Evolutionary conservation across 176 grass and related monocot species (phyloP), one percentile per base, ranked within the genome.

Genomic region (Aegilops umbellulata): DNA sequence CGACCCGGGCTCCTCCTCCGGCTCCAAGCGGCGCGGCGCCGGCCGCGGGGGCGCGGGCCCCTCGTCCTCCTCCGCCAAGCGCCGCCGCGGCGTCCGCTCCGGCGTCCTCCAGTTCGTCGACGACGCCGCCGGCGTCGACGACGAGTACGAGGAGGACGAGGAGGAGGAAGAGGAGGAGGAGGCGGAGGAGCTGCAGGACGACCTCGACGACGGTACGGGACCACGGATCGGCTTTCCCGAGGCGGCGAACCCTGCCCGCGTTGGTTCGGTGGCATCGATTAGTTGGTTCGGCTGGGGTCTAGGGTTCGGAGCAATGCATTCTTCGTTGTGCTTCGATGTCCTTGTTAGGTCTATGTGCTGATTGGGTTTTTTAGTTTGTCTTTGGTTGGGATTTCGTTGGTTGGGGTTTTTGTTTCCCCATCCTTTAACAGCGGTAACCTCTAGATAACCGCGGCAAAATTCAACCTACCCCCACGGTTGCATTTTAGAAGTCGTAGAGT

Each of bases 81-180:
- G 88, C 79, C 62, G 82, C 78, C 86, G 87, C 55, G 55, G 49
- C 31, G n/a, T n/a, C n/a, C 82, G 90, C 41, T 27, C 77, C 10
- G 97, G 90, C 39, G 97, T 88, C 3, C 89, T 88, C 68, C 84
- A 78, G 88, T 99, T 91, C 85, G 51, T 99, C 76, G 97, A 99
- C 46, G 97, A 96, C 60, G 90, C 38, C 17, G 94, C 94, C 38
- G 67, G 77, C 27, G 89, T 91, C 4, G 87, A 78, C 60, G 90
- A 93, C 47, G 87, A 81, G 1, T 86, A 93, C 19, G 92, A 89
- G 17, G 91, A 95, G 7, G 86, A 92, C 3, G 82, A 90, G 14
- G 91, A 88, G 10, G 84, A 82, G 11, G 58, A 41, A 10, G 39
- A 53, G 35, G 82, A 87, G 36, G 62, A 84, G 6, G 93, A 92